A percentile compares a stretch with the other conserved stretches of the same genome.
Evolutionary conservation across 192 early-diverging fungal genomes (phyloP).

Genomic region (Jimgerdemannia lactiflua): DNA sequence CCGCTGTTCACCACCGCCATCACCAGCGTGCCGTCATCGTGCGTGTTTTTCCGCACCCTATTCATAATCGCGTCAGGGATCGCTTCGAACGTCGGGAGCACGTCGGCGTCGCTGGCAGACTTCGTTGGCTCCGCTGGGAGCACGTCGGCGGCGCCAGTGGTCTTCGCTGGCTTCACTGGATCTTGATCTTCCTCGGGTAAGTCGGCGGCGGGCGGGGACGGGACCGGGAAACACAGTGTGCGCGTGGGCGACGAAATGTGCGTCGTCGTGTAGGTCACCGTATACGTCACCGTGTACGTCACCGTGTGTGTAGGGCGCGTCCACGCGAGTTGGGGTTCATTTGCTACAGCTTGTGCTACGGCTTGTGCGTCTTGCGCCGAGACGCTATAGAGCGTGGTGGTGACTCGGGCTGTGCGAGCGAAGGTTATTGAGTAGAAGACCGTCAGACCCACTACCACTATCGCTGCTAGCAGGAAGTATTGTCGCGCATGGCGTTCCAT

Average conservation of each 20-base stretch:
- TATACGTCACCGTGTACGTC: background rate
- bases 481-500: background rate
- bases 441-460: background rate
- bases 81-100: background rate
- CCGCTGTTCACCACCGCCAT: conserved; percentile 32
- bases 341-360: background rate
- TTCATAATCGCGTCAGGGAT: background rate
- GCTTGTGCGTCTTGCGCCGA: background rate
- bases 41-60: background rate
- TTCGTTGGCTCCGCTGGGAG: background rate
- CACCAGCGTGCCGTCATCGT: conserved; percentile 3
- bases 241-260: too few relatives aligned
- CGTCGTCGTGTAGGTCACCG: background rate
- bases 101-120: background rate
- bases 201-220: too few relatives aligned
- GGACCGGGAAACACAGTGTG: too few relatives aligned
- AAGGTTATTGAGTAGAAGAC: background rate
- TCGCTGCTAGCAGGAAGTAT: background rate
- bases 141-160: too few relatives aligned
- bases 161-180: too few relatives aligned
- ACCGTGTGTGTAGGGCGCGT: background rate
- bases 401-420: background rate
- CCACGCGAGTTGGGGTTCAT: background rate
- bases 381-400: background rate
- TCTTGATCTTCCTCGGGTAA: too few relatives aligned